Conservation (phyloP, 495 filamentous ascomycete genomes). For the Neurospora pannonica region DNA sequence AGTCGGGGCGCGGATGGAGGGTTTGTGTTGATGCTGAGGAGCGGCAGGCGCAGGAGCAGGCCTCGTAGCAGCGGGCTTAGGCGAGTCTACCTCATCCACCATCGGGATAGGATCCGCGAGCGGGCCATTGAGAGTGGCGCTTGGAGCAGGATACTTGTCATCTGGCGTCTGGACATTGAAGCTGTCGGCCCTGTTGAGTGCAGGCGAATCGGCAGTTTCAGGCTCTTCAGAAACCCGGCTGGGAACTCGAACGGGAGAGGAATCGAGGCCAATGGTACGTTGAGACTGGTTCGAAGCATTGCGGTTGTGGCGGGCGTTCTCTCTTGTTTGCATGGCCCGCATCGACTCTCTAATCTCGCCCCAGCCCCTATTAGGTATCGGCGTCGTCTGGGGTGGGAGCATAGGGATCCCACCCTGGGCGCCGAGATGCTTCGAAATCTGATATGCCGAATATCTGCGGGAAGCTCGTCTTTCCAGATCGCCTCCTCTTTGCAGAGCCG, state of each 20-base stretch:
- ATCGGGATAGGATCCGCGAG: slow-evolving; percentile 28
- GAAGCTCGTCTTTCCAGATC: slow-evolving; percentile 92
- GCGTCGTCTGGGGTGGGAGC: slow-evolving; percentile 75
- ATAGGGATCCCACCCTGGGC: slow-evolving; percentile 67
- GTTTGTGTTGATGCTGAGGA: not conserved
- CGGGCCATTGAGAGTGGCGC: slow-evolving; percentile 43
- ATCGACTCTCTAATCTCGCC: slow-evolving; percentile 84
- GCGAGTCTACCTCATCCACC: slow-evolving; percentile 18
- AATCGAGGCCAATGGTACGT: slow-evolving; percentile 35
- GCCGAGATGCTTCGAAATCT: slow-evolving; percentile 88
- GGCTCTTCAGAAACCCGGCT: slow-evolving; percentile 60
- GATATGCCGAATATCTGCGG: slow-evolving; percentile 86
- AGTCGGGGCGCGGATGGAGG: slow-evolving; percentile 18
- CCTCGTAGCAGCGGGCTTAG: slow-evolving; percentile 14
- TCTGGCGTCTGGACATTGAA: slow-evolving; percentile 48
- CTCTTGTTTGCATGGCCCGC: slow-evolving; percentile 78
- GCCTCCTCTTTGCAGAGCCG: slow-evolving; percentile 80
- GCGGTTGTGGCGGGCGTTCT: slow-evolving; percentile 55
- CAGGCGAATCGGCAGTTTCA: slow-evolving; percentile 32
- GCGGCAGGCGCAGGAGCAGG: slow-evolving; percentile 3
- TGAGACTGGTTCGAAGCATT: slow-evolving; percentile 31
- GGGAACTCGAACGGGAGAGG: slow-evolving; percentile 50
- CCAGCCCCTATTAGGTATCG: slow-evolving; percentile 73
- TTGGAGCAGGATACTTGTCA: slow-evolving; percentile 46
- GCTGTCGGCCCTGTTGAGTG: slow-evolving; percentile 29